Evolutionary conservation across 192 early-diverging fungal species (phyloP), one percentile per base, ranked within the genome.

Genomic region (Chytriomyces sp.): DNA sequence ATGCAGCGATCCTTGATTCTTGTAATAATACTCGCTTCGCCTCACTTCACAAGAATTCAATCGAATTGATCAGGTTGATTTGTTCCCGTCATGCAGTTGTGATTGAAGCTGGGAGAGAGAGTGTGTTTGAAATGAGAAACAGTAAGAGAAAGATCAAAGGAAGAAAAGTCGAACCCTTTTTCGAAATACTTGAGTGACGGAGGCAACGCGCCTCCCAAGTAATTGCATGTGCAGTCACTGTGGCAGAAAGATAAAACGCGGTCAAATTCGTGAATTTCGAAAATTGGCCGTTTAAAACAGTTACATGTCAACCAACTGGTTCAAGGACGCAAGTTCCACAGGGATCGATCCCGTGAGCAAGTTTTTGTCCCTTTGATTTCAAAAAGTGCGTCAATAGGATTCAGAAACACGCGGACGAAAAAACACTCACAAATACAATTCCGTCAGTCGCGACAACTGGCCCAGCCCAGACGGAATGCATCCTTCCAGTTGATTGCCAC

Each of bases 241-340:
- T 35, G 35, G 35, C 35, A 35, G 35, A 35, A 35, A 57, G 20
- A 57, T n/a, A 57, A 57, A 11, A 57, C 20, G 16, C 13, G 0
- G 53, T 57, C 20, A 57, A 20, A n/a, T 57, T 57, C 20, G 13
- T 20, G 16, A 13, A 20, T 13, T 20, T 57, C 53, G 20, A 20
- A n/a, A 20, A 57, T 5, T n/a, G 20, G 20, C 53, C 13, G 53
- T 4, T 20, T 57, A 2, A 35, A 35, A 35, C 4, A 35, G 35
- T 57, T 20, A 57, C 53, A 57, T 57, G 53, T n/a, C 53, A 57
- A 57, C 53, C 53, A 57, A 57, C 20, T 57, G 53, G 13, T 57
- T 57, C 53, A 57, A 20, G 2, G 16, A 13, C 16, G 16, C 20
- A 13, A 57, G 20, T 3, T 57, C 53, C 20, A 20, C 16, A 57